Evolutionary conservation across 2,329 filamentous ascomycete species (phyloP).

Genomic region (Phaeophleospora eucalypticola): DNA sequence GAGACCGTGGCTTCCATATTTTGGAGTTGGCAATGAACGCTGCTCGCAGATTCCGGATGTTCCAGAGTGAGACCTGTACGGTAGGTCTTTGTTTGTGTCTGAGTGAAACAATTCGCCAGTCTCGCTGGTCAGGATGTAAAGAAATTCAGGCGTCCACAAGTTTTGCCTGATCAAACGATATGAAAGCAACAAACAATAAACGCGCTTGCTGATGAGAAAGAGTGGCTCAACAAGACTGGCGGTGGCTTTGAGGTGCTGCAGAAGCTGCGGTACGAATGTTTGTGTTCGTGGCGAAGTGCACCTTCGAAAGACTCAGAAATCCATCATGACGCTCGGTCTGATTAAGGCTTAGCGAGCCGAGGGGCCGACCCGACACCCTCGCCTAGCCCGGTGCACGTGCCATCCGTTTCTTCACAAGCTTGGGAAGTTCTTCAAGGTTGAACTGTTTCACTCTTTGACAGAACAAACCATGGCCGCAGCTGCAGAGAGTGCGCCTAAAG

Average conservation of each 20-base stretch:
- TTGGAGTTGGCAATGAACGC: too few species aligned
- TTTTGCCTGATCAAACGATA: constrained; percentile 17
- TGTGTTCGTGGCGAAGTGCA: constrained; percentile 5
- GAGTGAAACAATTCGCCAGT: neutral
- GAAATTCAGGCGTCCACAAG: constrained; percentile 17
- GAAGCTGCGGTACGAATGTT: neutral
- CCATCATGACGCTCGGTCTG: neutral
- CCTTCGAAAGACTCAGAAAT: neutral
- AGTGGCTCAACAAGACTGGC: constrained; percentile 1
- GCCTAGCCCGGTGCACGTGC: neutral
- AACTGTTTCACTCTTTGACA: too few species aligned
- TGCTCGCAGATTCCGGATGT: too few species aligned
- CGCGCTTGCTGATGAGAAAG: constrained; percentile 5
- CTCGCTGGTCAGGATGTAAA: too few species aligned
- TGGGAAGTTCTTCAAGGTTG: too few species aligned
- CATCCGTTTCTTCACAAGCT: too few species aligned
- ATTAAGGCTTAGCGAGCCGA: neutral
- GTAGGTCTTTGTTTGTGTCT: neutral
- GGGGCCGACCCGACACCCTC: neutral
- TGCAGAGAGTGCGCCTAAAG: constrained; percentile 17
- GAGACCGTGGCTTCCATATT: constrained; percentile 12
- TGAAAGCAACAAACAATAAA: constrained; percentile 9
- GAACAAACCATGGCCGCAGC: constrained; percentile 20
- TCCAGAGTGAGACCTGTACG: neutral
- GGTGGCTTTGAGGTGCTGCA: neutral